Base-by-base conservation (phyloP, 176 grass and related monocot genomes). In the Puccinellia tenuiflora region DNA sequence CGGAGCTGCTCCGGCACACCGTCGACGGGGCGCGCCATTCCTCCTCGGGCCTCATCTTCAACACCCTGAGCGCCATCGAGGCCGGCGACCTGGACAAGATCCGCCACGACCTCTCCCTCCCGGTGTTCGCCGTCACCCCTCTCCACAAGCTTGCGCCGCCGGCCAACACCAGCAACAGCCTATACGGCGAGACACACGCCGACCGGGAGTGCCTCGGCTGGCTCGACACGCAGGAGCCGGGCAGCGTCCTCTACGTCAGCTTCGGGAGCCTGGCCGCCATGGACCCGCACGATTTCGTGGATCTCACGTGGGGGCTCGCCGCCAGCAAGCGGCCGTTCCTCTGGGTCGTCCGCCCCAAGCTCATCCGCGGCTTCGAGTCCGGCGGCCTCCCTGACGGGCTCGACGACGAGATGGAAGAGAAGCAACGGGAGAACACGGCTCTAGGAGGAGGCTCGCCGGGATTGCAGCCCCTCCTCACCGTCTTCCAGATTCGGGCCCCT, bases 221-320 rank as follows among this genome's bases (percentile, higher is more conserved):
- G 56, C 53, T 84, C 8, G 71, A 76, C 82, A 66, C 3, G 3
- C 82, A 76, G 59, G 30, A 45, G 2, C 71, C 56, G 0, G 8
- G 69, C 55, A 63, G 55, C 21, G 81, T 83, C 0, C 0, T 83
- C 1, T 75, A 62, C 15, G 69, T 64, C 43, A 84, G 71, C 59
- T 66, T 84, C 1, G 82, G 72, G 6, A 84, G 72, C 46, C 9
- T 84, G 0, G 59, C 72, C 2, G 46, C 59, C 15, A 20, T 84
- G 55, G 82, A 84, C 9, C 11, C 43, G 0, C 43, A 77, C 3
- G 59, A 67, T 30, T 84, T 84, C 3, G 1, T 67, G 31, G 82
- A 77, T 72, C 26, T 84, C 1, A 59, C 82, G 0, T 76, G 68
- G 82, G 72, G 82, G n/a, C 24, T 77, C 1, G 72, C 72, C 14